Evolutionary conservation across 2,329 filamentous ascomycete species (phyloP).

Genomic region (Aspergillus sclerotialis): DNA sequence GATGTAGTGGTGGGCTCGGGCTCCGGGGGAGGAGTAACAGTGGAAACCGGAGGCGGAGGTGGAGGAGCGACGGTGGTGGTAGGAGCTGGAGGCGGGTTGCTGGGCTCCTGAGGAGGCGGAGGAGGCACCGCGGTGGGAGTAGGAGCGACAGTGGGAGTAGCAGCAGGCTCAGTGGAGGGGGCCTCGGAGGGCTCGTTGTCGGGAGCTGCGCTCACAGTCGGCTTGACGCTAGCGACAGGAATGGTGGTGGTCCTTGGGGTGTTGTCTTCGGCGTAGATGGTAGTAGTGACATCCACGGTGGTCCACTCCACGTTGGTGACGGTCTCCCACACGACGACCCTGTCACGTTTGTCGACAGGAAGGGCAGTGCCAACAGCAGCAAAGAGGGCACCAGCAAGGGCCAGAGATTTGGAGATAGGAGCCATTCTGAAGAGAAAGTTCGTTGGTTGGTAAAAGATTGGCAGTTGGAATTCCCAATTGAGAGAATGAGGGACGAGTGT

Average conservation of each 20-base stretch:
- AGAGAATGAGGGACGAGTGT: neutral
- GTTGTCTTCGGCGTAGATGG: constrained; percentile 34
- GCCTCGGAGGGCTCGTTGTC: constrained; percentile 7
- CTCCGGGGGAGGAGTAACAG: constrained; percentile 10
- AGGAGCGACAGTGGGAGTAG: constrained; percentile 3
- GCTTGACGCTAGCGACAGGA: constrained; percentile 9
- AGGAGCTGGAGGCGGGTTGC: constrained; percentile 6
- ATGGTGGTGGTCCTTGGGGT: constrained; percentile 12
- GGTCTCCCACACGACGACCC: constrained; percentile 42
- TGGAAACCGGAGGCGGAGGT: constrained; percentile 13
- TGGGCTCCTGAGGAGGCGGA: constrained; percentile 1
- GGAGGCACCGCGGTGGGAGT: constrained; percentile 2
- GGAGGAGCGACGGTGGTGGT: constrained; percentile 10
- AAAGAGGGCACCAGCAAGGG: constrained; percentile 29
- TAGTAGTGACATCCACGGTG: constrained; percentile 44
- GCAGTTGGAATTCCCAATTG: constrained; percentile 7
- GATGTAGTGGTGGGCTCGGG: constrained; percentile 4
- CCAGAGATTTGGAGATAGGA: constrained; percentile 30
- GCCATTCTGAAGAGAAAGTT: constrained; percentile 22
- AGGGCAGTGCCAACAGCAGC: constrained; percentile 23
- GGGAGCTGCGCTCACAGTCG: constrained; percentile 6
- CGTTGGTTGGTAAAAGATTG: too few relatives aligned
- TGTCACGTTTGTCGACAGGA: constrained; percentile 32
- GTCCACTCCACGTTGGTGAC: constrained; percentile 42
- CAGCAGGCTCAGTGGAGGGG: constrained; percentile 6